Base-by-base conservation (phyloP, 2,329 filamentous ascomycete genomes). In the Penicillium sp. region DNA sequence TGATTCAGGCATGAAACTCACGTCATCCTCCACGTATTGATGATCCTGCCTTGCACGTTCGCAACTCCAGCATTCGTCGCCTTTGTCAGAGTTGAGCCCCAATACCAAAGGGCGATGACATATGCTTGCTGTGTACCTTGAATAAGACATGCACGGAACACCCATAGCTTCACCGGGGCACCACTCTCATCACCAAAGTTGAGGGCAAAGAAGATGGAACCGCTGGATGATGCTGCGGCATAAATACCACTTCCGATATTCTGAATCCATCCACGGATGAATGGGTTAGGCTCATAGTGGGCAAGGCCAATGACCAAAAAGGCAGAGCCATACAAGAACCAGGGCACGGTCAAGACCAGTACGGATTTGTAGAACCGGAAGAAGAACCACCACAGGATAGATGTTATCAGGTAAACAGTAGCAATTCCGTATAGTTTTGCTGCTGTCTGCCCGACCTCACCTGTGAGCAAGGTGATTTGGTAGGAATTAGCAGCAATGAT, bases 81-180 rank as follows among this genome's bases (percentile, higher is more conserved):
- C 48, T 72, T 73, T 13, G 79, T 78, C 42, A 85, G 73, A 53
- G 79, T 75, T 7, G 78, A 78, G 28, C 85, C 85, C 85, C 85
- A 87, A 65, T 82, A 86, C 84, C 84, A 88, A 12, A 88, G 75
- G 6, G 78, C 81, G 23, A 84, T 79, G 46, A 85, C 78, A 66
- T 87, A 88, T 56, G 85, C 74, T 64, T 87, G 85, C 62, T 87
- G 85, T 6, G 83, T 84, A 39, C 85, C 85, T 65, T 87, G 83
- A 47, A 88, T 85, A 12, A 83, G 68, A 61, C 84, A 85, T 15
- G 85, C 85, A 51, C 85, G 79, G 70, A 83, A 85, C n/a, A 85
- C 83, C 84, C 84, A 87, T 33, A 82, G 77, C 64, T 81, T 84
- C 41, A 85, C 80, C 6, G 84, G 82, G 3, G 81, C 79, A 43